phyloP scores from a whole-genome alignment of 176 grass and related monocot species.

The Juncus effusus region DNA sequence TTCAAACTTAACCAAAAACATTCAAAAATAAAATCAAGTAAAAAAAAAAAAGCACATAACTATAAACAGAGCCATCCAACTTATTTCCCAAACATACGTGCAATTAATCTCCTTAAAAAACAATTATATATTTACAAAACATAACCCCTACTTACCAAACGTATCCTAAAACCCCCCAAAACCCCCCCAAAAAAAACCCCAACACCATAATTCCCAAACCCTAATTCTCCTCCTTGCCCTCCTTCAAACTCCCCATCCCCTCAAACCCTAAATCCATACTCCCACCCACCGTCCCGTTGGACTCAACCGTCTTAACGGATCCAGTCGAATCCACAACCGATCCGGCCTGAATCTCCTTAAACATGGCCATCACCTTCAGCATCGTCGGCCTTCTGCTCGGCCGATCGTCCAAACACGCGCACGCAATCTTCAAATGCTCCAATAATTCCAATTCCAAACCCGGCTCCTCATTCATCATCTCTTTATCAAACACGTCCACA shows the following conservation, averaged over 20 bases:
- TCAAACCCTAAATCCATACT: constrained; percentile 42
- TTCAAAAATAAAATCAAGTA: no score
- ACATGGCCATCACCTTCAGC: constrained; percentile 97
- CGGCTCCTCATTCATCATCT: constrained; percentile 67
- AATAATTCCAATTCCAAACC: constrained; percentile 59
- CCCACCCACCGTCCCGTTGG: constrained; percentile 12
- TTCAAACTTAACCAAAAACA: no score
- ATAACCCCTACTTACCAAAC: constrained; percentile 27
- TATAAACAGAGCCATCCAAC: background rate
- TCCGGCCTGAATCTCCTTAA: constrained; percentile 88
- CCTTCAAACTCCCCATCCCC: constrained; percentile 68
- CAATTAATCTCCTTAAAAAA: constrained; percentile 28
- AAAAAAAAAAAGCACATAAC: background rate
- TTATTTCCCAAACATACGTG: constrained; percentile 22
- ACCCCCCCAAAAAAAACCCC: constrained; percentile 35
- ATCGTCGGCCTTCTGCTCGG: constrained; percentile 67
- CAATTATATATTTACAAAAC: constrained; percentile 86
- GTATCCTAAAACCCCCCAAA: constrained; percentile 23
- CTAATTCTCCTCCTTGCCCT: constrained; percentile 82
- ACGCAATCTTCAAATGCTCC: constrained; percentile 86
- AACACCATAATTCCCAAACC: constrained; percentile 50
- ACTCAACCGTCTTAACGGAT: background rate
- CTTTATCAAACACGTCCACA: constrained; percentile 77
- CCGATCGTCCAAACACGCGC: constrained; percentile 68
- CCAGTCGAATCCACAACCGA: constrained; percentile 62